These are phyloP conservation scores for Hibiscus syriacus DNA, from an alignment of 345 rosid species.

Conservation along the genomic window DNA sequence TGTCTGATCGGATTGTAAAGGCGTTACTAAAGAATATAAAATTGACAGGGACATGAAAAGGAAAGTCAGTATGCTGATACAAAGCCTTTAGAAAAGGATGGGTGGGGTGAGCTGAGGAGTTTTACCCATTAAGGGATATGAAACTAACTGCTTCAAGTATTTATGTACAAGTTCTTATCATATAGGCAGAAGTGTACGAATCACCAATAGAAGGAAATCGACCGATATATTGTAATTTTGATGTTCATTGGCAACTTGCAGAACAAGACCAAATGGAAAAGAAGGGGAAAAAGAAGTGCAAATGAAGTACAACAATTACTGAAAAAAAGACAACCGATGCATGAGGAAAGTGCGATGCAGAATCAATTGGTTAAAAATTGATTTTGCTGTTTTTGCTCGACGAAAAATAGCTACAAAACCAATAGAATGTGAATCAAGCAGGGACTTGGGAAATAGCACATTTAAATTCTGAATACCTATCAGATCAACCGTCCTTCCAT, in stretches of 20 bases:
- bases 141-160: neutral
- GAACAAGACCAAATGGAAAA: neutral
- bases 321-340: neutral
- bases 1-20: neutral
- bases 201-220: neutral
- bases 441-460: neutral
- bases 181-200: neutral
- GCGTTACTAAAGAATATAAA: neutral
- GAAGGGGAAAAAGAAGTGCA: neutral
- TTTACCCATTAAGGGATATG: neutral
- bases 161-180: neutral
- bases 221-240: neutral
- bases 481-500: slow-evolving; percentile 89
- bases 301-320: neutral
- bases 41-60: neutral
- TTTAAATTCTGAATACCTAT: slow-evolving; percentile 40
- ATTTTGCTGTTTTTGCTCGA: neutral
- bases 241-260: neutral
- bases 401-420: neutral
- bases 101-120: neutral
- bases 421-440: neutral
- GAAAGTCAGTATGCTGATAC: neutral
- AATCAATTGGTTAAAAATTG: neutral
- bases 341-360: neutral
- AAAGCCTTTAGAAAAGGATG: neutral